phyloP scores from a whole-genome alignment of 2,329 filamentous ascomycete genomes.

The Seiridium unicorne region DNA sequence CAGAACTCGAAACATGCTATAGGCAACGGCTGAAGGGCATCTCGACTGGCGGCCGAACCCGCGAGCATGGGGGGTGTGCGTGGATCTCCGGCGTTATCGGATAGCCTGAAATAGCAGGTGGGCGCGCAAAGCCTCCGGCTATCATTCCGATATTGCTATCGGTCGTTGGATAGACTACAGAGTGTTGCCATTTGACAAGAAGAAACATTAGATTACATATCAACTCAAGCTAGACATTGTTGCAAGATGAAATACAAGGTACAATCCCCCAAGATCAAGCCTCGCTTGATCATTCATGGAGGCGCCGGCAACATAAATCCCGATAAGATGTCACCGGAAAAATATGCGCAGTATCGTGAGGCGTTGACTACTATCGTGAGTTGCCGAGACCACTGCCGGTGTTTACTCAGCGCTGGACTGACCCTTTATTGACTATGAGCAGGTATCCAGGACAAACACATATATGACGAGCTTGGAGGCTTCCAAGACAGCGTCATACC shows the following conservation, averaged over 20 bases:
- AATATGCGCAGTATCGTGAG: constrained; percentile 56
- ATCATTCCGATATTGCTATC: too few species aligned
- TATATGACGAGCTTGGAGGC: constrained; percentile 42
- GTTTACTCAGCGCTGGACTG: too few species aligned
- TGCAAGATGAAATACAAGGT: constrained; percentile 41
- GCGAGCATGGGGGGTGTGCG: too few species aligned
- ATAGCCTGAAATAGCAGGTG: background rate
- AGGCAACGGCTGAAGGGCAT: too few species aligned
- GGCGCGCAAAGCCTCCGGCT: too few species aligned
- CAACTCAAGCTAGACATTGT: background rate
- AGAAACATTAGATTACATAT: too few species aligned
- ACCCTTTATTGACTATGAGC: background rate
- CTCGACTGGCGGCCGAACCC: too few species aligned
- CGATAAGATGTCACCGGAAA: constrained; percentile 53
- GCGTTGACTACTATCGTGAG: constrained; percentile 63
- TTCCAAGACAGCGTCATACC: background rate
- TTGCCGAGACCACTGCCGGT: background rate
- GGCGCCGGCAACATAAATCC: constrained; percentile 70
- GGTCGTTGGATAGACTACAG: too few species aligned
- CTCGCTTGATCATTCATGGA: constrained; percentile 69
- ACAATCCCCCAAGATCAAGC: constrained; percentile 33
- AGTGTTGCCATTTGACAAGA: too few species aligned
- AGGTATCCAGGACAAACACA: constrained; percentile 43
- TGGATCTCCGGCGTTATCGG: background rate
- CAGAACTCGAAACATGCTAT: too few species aligned